Evolutionary conservation across 2,329 filamentous ascomycete genomes (phyloP).

Genomic region (Parasarocladium wereldwijsianum): DNA sequence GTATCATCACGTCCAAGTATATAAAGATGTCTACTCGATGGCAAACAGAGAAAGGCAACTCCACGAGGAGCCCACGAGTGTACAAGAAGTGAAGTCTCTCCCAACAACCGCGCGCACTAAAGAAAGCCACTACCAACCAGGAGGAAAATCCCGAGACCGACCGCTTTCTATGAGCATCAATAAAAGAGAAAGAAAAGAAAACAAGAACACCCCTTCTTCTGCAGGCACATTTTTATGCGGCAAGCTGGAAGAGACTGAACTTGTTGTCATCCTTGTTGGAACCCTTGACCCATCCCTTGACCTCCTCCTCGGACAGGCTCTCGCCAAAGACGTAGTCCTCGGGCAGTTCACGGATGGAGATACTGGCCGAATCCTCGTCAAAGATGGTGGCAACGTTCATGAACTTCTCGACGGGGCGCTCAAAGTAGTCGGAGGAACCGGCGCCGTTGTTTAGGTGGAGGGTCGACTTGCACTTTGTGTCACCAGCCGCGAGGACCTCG

Average conservation of each 20-base stretch:
- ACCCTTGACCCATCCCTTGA: constrained; percentile 18
- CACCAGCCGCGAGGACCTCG: constrained; percentile 52
- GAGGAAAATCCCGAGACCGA: no score
- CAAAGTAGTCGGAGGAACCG: constrained; percentile 58
- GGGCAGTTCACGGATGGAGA: constrained; percentile 40
- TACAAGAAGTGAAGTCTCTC: constrained; percentile 5
- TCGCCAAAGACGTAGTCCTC: constrained; percentile 24
- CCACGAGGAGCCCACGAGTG: no score
- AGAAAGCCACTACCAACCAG: no score
- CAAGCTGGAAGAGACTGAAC: constrained; percentile 13
- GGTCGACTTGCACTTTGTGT: constrained; percentile 53
- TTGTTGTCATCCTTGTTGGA: constrained; percentile 7
- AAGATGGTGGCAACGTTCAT: constrained; percentile 55
- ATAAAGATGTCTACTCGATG: not conserved
- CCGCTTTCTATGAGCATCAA: no score
- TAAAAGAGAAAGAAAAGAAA: not conserved
- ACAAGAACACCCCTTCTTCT: not conserved
- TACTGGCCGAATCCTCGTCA: constrained; percentile 30
- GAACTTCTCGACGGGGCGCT: constrained; percentile 41
- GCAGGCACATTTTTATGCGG: not conserved
- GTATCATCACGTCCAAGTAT: no score
- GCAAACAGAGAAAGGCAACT: no score
- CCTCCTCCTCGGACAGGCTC: constrained; percentile 21
- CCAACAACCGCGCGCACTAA: no score
- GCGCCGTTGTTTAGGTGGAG: constrained; percentile 49